A percentile compares a stretch with the other conserved stretches of the same genome.
Evolutionary conservation across 2,329 filamentous ascomycete species (phyloP).

Genomic region (Mollisia scopiformis): DNA sequence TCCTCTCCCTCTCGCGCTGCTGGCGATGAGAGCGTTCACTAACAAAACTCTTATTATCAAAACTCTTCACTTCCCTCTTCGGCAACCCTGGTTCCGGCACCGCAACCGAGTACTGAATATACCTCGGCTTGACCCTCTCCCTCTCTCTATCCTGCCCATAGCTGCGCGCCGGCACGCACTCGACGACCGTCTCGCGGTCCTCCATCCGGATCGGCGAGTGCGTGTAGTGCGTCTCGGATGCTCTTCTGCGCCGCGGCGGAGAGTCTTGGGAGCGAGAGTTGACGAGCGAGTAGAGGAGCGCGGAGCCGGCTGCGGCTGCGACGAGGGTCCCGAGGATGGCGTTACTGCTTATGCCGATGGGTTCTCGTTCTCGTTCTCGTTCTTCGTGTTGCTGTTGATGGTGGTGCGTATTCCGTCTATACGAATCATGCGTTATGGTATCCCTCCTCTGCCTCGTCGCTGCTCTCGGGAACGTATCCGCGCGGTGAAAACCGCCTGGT

Average conservation of each 20-base stretch:
- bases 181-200: constrained; percentile 13
- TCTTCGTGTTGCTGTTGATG: not conserved
- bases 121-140: constrained; percentile 15
- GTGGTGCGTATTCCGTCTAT: not conserved
- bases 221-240: constrained; percentile 12
- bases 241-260: not conserved
- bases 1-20: constrained; percentile 6
- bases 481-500: not conserved
- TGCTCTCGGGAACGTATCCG: not conserved
- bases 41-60: constrained; percentile 22
- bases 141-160: constrained; percentile 11
- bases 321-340: constrained; percentile 76
- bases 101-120: constrained; percentile 18
- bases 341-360: constrained; percentile 53
- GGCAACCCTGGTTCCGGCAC: not conserved
- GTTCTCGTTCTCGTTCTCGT: not conserved
- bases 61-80: constrained; percentile 10
- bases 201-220: constrained; percentile 14
- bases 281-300: constrained; percentile 75
- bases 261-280: constrained; percentile 50
- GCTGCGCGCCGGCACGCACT: constrained; percentile 19
- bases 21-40: not conserved
- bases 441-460: constrained; percentile 7
- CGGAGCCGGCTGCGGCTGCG: constrained; percentile 77
- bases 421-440: not conserved